Evolutionary conservation across 2,329 filamentous ascomycete species (phyloP), one percentile per base, ranked within the genome.

Genomic region (Pseudocercospora ulei): DNA sequence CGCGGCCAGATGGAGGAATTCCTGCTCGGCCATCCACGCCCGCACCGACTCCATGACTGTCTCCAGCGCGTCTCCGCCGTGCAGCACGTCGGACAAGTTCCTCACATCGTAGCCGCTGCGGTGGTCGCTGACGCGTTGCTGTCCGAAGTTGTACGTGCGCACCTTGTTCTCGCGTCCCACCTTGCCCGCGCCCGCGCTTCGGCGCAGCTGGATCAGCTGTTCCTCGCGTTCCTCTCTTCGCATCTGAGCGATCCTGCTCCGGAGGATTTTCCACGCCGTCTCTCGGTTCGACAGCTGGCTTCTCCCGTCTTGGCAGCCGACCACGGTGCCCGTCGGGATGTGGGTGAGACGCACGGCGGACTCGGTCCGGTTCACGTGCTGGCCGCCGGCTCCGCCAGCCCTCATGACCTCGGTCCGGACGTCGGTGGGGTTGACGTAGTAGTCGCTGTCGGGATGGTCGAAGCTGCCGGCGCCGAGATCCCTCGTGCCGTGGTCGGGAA

Each of bases 291-390:
- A 76, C 52, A 83, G 78, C 65, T 98, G 90, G 27, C 85, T 94
- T 38, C 90, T 75, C 37, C 78, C 80, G 59, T 98, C 90, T 62
- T 98, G 90, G 72, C 96, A 93, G 7, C 79, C 80, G 8, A 96
- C 87, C 1, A 83, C 76, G 0, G 78, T 90, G 28, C 82, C 82
- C 1, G 86, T 93, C 2, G 90, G 90, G 4, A 81, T 63, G 65
- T 98, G 90, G 1, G 87, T 96, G 54, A 98, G 70, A 6, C 90
- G 80, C 45, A 98, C 83, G 3, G 90, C 90, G 18, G 85, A 94
- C 65, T 98, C 90, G 0, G 90, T 98, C 61, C 88, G 95, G 66
- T 98, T 98, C 58, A 98, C 90, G 63, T 98, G 90, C 66, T 98
- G 90, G 1, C 90, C 90, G 19, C 90, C 90, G 0, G 90, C 88